A percentile compares a stretch with the other conserved stretches of the same genome.
Evolutionary conservation across 768 basidiomycete species (phyloP).

Genomic region (Filobasidium wieringae): DNA sequence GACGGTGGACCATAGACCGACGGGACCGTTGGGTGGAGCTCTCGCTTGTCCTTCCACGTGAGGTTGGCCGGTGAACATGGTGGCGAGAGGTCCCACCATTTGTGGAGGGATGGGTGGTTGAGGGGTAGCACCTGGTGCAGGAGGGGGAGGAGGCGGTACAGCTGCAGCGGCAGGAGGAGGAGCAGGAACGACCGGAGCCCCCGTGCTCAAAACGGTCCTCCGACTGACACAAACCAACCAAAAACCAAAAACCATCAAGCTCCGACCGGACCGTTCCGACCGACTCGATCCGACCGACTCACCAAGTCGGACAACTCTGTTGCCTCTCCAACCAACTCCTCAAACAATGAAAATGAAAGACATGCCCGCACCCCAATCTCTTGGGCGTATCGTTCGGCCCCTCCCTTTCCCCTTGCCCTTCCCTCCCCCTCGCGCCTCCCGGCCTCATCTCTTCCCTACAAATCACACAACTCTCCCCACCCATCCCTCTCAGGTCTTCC

Average conservation of each 20-base stretch:
- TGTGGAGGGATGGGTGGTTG: no score
- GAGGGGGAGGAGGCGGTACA: background rate
- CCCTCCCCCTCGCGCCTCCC: constrained; percentile 17
- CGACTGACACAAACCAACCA: no score
- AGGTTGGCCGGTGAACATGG: no score
- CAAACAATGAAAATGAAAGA: constrained; percentile 96
- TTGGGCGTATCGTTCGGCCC: constrained; percentile 90
- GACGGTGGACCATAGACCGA: background rate
- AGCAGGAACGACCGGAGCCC: background rate
- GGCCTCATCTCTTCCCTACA: constrained; percentile 85
- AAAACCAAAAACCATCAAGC: no score
- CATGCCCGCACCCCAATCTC: constrained; percentile 89
- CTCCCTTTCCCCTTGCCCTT: constrained; percentile 36
- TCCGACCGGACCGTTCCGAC: no score
- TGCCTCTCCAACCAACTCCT: constrained; percentile 94
- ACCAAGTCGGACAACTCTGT: constrained; percentile 99
- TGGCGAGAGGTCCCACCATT: no score
- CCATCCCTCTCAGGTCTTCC: constrained; percentile 67
- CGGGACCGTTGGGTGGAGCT: background rate
- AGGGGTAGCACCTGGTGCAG: background rate
- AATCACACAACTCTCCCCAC: constrained; percentile 90
- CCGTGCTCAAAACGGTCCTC: no score
- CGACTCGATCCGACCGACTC: constrained; percentile 30
- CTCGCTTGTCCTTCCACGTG: no score
- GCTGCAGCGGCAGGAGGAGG: background rate